These are phyloP conservation scores for Eimeria acervulina DNA, from an alignment of 169 alveolate species.

Conservation along the genomic window DNA sequence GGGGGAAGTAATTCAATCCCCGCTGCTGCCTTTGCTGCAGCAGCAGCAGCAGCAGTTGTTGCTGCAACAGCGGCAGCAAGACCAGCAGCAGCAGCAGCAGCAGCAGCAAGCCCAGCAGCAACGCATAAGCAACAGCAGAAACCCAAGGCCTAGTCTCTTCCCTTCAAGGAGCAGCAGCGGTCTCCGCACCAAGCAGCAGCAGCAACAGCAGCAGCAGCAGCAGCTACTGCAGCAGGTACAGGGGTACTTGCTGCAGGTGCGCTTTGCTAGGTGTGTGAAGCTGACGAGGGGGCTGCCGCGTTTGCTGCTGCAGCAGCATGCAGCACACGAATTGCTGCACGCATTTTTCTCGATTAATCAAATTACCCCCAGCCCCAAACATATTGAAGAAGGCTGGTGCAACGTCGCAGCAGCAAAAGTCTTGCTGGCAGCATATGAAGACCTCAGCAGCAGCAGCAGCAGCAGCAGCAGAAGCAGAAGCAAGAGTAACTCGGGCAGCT, in stretches of 20 bases:
- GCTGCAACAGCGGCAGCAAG: too few species aligned
- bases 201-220: too few species aligned
- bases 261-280: not conserved
- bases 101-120: not conserved
- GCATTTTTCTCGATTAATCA: slow-evolving; percentile 8
- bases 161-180: not conserved
- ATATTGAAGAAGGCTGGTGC: slow-evolving; percentile 1
- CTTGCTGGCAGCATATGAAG: not conserved
- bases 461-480: too few species aligned
- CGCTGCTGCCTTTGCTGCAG: not conserved
- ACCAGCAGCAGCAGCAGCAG: not conserved
- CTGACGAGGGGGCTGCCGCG: not conserved
- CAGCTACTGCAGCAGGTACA: not conserved
- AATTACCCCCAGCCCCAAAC: not conserved
- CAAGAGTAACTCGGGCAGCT: too few species aligned
- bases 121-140: not conserved
- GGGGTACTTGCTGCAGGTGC: not conserved
- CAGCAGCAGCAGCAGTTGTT: too few species aligned
- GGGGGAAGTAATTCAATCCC: not conserved
- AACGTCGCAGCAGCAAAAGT: slow-evolving; percentile 12
- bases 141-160: not conserved
- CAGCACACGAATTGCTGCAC: not conserved
- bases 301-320: slow-evolving; percentile 19
- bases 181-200: not conserved
- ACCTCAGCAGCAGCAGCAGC: not conserved